Conservation (phyloP, 164 flowering plant species). For the Dillenia suffruticosa region DNA sequence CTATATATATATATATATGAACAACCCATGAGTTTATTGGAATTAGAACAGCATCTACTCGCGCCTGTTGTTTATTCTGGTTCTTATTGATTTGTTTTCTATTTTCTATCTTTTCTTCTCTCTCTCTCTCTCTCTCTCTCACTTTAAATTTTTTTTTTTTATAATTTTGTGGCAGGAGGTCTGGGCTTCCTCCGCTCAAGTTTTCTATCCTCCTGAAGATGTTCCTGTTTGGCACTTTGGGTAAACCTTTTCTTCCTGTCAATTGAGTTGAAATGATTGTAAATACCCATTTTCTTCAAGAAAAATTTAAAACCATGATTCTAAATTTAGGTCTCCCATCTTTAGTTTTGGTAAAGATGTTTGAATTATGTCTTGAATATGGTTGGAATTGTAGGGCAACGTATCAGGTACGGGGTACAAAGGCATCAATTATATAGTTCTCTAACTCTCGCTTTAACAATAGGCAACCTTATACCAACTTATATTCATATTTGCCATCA, state of each 20-base stretch:
- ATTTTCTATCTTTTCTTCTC: neutral
- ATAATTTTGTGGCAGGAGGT: neutral
- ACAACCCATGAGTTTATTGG: too few species aligned
- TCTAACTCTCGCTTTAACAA: conserved; percentile 67
- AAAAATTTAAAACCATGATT: neutral
- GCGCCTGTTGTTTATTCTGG: too few species aligned
- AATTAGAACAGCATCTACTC: too few species aligned
- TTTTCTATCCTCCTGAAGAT: conserved; percentile 38
- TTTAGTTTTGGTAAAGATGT: neutral
- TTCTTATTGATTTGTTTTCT: too few species aligned
- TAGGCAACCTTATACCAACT: conserved; percentile 70
- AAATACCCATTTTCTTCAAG: neutral
- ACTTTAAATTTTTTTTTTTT: neutral
- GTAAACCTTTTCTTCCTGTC: conserved; percentile 16
- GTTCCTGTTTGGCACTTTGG: conserved; percentile 54
- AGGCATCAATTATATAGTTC: conserved; percentile 60
- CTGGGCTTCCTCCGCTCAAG: conserved; percentile 42
- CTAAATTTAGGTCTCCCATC: neutral
- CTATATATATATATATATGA: too few species aligned
- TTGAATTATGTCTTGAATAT: neutral
- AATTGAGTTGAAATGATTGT: neutral
- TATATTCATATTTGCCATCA: conserved; percentile 58
- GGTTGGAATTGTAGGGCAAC: conserved; percentile 26
- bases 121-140: neutral
- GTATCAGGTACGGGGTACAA: conserved; percentile 56